These are phyloP conservation scores for Uronychia setigera DNA, from an alignment of 73 alveolate genomes.

Conservation along the genomic window DNA sequence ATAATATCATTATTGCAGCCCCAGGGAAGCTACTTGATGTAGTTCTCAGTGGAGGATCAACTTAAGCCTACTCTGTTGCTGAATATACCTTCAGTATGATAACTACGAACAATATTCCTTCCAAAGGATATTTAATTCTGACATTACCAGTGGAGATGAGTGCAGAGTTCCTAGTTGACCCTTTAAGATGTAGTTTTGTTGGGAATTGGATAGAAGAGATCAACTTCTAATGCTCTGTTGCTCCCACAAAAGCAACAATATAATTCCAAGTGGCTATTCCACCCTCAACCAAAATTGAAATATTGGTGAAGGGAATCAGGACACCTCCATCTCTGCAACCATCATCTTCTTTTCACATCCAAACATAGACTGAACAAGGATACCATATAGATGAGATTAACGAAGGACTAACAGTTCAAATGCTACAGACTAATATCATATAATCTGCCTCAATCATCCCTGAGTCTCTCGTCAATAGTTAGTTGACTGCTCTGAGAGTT, in stretches of 20 bases:
- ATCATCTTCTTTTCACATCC: neutral
- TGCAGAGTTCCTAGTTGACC: neutral
- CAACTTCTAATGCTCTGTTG: neutral
- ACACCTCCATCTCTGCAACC: neutral
- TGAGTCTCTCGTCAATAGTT: neutral
- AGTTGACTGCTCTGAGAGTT: neutral
- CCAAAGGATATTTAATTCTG: neutral
- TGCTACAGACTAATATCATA: neutral
- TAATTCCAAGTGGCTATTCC: neutral
- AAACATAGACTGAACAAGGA: neutral
- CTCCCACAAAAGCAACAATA: neutral
- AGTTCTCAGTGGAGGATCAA: neutral
- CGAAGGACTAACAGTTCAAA: neutral
- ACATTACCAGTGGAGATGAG: neutral
- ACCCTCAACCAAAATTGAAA: neutral
- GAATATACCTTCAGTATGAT: neutral
- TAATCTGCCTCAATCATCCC: neutral
- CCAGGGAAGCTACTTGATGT: neutral
- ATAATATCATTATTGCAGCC: neutral
- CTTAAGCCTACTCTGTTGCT: neutral
- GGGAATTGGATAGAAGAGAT: neutral
- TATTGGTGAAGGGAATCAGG: neutral
- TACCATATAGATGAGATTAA: neutral
- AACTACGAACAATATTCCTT: neutral
- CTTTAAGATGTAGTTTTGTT: neutral